Percentiles rank a stretch among this genome's conserved stretches.
Evolutionary conservation across 192 early-diverging fungal species (phyloP).

Genomic region (Dispira parvispora): DNA sequence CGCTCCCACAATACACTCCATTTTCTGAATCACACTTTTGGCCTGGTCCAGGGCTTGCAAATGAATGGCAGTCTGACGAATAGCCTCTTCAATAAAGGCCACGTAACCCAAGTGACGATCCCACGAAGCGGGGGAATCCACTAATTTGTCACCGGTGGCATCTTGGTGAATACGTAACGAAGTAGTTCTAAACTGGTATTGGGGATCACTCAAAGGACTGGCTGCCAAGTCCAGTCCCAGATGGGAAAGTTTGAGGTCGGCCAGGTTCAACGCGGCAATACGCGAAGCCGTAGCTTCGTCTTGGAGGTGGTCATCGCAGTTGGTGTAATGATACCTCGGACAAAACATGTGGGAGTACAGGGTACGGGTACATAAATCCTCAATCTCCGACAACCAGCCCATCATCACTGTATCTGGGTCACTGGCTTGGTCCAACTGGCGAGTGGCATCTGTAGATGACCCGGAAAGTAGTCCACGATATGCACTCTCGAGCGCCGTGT

Average conservation of each 20-base stretch:
- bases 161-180: not conserved
- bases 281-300: conserved; percentile 47
- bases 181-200: not conserved
- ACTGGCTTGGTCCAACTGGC: not conserved
- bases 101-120: not conserved
- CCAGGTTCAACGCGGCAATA: conserved; percentile 45
- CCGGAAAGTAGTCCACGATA: not conserved
- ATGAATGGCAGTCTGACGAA: not conserved
- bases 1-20: conserved; percentile 7
- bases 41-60: conserved; percentile 5
- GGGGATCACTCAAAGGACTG: not conserved
- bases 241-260: conserved; percentile 38
- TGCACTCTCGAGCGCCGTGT: conserved; percentile 9
- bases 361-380: conserved; percentile 19
- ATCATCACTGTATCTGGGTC: not conserved
- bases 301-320: conserved; percentile 32
- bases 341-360: conserved; percentile 21
- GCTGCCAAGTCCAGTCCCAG: conserved; percentile 26
- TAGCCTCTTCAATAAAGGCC: conserved; percentile 10
- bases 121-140: not conserved
- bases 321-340: conserved; percentile 10
- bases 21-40: conserved; percentile 7
- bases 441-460: not conserved
- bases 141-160: not conserved
- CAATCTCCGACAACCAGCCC: conserved; percentile 11